Evolutionary conservation across 1,284 basidiomycete genomes (phyloP).

Genomic region (Takashimella tepidaria): DNA sequence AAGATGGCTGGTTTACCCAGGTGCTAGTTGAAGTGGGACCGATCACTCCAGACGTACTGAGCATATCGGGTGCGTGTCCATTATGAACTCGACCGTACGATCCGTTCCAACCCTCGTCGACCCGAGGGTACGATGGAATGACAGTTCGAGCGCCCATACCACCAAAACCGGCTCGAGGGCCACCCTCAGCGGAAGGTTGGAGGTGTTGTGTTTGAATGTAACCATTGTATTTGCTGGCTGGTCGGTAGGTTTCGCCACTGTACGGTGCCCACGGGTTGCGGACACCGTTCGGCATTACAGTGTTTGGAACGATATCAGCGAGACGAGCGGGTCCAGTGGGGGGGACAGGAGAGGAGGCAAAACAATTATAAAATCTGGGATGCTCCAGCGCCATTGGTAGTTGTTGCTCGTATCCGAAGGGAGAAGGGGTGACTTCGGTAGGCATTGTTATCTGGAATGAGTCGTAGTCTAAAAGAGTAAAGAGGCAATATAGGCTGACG

Average conservation of each 20-base stretch:
- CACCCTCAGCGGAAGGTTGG: background rate
- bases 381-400: constrained; percentile 10
- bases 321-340: constrained; percentile 6
- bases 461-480: too few relatives aligned
- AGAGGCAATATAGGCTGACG: too few relatives aligned
- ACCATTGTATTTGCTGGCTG: constrained; percentile 4
- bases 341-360: background rate
- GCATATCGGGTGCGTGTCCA: constrained; percentile 26
- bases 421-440: constrained; percentile 21
- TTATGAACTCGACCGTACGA: constrained; percentile 19
- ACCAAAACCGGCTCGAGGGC: background rate
- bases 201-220: background rate
- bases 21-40: background rate
- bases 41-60: constrained; percentile 18
- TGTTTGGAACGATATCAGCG: constrained; percentile 5
- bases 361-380: constrained; percentile 1
- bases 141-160: constrained; percentile 1
- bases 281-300: constrained; percentile 28
- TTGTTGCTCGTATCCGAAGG: constrained; percentile 10
- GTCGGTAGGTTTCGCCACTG: constrained; percentile 23
- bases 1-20: background rate
- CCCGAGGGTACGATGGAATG: background rate
- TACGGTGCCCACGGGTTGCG: constrained; percentile 31
- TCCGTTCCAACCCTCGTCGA: constrained; percentile 33
- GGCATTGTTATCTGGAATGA: constrained; percentile 14